Evolutionary conservation across 495 filamentous ascomycete genomes (phyloP), one percentile per base, ranked within the genome.

Genomic region (Penicillium dipodomyicola): DNA sequence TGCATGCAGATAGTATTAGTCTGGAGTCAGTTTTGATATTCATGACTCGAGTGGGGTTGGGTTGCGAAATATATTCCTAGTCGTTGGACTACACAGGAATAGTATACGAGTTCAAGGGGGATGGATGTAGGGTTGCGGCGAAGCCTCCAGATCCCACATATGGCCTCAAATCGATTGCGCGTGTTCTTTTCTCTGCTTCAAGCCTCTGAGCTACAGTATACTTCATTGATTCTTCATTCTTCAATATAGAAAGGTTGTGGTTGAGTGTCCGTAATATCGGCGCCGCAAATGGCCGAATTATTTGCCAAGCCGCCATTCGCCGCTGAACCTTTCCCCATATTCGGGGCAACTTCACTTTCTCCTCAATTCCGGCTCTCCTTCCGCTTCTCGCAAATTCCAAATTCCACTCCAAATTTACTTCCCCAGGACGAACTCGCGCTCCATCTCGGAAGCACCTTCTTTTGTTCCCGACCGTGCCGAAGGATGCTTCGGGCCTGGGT

Each of bases 261-360:
- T 43, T 14, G 20, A 58, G 53, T 30, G 51, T 63, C 37, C 39
- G 60, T 63, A 59, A 59, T 59, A 47, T 45, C 17, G 32, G 49
- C 49, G 52, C 49, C 57, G 43, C 57, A 51, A 65, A 54, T 67
- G 61, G 61, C 54, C 23, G 59, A 17, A 17, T 9, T 9, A 39
- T 39, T 46, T 63, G 73, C 72, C 73, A 73, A 73, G 71, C 67
- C 67, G 44, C 62, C 67, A 64, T 52, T 65, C 57, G 60, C 65
- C 60, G 66, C 61, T 55, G 58, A 67, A 62, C 64, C 48, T 62
- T 74, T 73, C 72, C 71, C 70, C 74, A 71, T 72, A 74, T 65
- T 66, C 63, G 54, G 53, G 15, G 23, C 14, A 59, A 60, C 41
- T 56, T 72, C 59, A 64, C 46, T 58, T 54, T 43, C 52, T 59